These are phyloP conservation scores for Dipteronia dyeriana DNA, from an alignment of 345 rosid species.

Conservation along the genomic window DNA sequence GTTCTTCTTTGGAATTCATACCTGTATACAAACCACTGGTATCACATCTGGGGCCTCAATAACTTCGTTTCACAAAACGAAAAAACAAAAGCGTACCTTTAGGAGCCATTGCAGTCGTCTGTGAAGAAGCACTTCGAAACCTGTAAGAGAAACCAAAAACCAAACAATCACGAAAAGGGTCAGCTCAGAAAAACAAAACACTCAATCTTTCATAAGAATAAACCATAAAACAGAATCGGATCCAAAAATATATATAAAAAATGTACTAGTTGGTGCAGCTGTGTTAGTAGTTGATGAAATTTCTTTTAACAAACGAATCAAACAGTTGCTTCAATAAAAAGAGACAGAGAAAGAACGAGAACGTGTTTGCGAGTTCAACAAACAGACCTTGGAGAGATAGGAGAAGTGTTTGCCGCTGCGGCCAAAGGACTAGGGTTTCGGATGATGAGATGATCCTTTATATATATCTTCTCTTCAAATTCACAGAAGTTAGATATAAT, in stretches of 20 bases:
- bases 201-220: background rate
- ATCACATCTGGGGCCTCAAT: background rate
- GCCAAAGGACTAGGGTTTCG: background rate
- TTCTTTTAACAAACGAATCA: too few species aligned
- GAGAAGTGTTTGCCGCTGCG: background rate
- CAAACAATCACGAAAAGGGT: background rate
- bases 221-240: background rate
- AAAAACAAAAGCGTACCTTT: slow-evolving; percentile 29
- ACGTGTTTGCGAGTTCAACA: background rate
- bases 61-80: background rate
- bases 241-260: background rate
- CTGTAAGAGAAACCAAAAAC: background rate
- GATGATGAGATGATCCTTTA: background rate
- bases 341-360: background rate
- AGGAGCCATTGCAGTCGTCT: slow-evolving; percentile 38
- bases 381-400: background rate
- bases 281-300: background rate
- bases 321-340: background rate
- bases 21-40: background rate
- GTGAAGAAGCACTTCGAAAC: background rate
- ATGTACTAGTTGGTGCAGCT: background rate
- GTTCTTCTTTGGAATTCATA: background rate
- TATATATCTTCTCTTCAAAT: background rate
- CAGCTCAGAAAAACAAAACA: background rate
- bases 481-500: background rate